These are phyloP conservation scores for Taphrina betulina DNA, from an alignment of 1,139 yeast genomes.

Conservation along the genomic window DNA sequence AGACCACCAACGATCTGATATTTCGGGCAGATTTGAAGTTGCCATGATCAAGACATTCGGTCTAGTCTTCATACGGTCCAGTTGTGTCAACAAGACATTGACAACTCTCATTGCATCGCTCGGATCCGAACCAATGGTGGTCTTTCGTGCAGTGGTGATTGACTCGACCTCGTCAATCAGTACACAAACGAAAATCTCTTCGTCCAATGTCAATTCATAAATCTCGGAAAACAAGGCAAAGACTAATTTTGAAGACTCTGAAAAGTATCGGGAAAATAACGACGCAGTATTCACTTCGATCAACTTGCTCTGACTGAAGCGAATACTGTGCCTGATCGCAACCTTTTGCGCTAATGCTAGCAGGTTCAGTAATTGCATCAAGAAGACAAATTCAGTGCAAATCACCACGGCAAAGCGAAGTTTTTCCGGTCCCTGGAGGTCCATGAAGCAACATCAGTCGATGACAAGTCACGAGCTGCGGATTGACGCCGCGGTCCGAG, in stretches of 20 bases:
- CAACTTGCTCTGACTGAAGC: constrained; percentile 32
- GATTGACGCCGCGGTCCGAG: constrained; percentile 36
- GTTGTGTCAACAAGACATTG: constrained; percentile 38
- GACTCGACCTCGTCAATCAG: constrained; percentile 39
- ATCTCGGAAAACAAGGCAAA: constrained; percentile 37
- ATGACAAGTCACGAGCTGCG: constrained; percentile 22
- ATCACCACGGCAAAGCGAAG: constrained; percentile 37
- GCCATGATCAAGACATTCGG: constrained; percentile 37
- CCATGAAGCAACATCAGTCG: constrained; percentile 38
- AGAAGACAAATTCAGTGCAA: too few species aligned
- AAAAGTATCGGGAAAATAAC: constrained; percentile 38
- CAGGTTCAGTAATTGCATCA: too few species aligned
- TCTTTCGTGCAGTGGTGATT: constrained; percentile 37
- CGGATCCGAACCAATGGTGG: constrained; percentile 37
- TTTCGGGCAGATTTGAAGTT: constrained; percentile 38
- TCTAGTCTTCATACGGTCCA: constrained; percentile 36
- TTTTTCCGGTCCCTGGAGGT: constrained; percentile 39
- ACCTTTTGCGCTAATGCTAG: constrained; percentile 38
- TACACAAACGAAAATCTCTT: constrained; percentile 37
- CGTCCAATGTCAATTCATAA: constrained; percentile 34
- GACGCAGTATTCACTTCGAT: constrained; percentile 38
- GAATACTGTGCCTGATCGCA: constrained; percentile 35
- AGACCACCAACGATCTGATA: constrained; percentile 35
- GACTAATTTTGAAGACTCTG: constrained; percentile 39
- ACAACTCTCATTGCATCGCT: constrained; percentile 38